These are phyloP conservation scores for Jaenimonas drosophilae DNA, from an alignment of 208 protist species.

Conservation along the genomic window DNA sequence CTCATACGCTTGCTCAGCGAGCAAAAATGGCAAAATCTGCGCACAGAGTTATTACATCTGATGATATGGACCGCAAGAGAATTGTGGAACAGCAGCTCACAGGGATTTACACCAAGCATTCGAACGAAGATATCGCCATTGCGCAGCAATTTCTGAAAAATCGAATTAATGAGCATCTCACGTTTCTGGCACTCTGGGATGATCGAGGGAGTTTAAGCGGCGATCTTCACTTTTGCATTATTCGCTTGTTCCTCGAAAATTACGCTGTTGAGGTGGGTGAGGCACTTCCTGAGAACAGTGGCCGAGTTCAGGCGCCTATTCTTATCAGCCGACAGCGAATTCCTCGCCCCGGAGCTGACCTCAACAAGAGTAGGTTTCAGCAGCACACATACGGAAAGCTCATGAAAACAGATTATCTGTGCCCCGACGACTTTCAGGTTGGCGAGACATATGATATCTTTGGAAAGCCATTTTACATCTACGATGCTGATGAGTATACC, in stretches of 20 bases:
- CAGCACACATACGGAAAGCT: slow-evolving; percentile 82
- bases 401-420: slow-evolving; percentile 80
- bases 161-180: slow-evolving; percentile 80
- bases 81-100: slow-evolving; percentile 74
- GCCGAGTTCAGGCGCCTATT: slow-evolving; percentile 42
- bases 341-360: slow-evolving; percentile 28
- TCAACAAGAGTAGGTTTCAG: slow-evolving; percentile 46
- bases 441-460: slow-evolving; percentile 79
- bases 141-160: slow-evolving; percentile 83
- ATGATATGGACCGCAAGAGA: slow-evolving; percentile 84
- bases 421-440: slow-evolving; percentile 65
- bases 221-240: slow-evolving; percentile 68
- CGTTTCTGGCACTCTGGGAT: slow-evolving; percentile 84
- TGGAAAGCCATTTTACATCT: slow-evolving; percentile 78
- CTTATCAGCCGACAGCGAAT: slow-evolving; percentile 75
- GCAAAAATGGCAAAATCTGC: slow-evolving; percentile 10
- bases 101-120: slow-evolving; percentile 84
- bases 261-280: slow-evolving; percentile 73
- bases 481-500: slow-evolving; percentile 67
- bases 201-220: slow-evolving; percentile 73
- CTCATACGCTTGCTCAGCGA: slow-evolving; percentile 17
- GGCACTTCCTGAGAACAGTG: slow-evolving; percentile 54
- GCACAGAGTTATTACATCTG: slow-evolving; percentile 49
- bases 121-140: slow-evolving; percentile 73
- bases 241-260: slow-evolving; percentile 74